Evolutionary conservation across 805 yeast genomes (phyloP), one percentile per base, ranked within the genome.

Genomic region (Saccharomyces paradoxus): DNA sequence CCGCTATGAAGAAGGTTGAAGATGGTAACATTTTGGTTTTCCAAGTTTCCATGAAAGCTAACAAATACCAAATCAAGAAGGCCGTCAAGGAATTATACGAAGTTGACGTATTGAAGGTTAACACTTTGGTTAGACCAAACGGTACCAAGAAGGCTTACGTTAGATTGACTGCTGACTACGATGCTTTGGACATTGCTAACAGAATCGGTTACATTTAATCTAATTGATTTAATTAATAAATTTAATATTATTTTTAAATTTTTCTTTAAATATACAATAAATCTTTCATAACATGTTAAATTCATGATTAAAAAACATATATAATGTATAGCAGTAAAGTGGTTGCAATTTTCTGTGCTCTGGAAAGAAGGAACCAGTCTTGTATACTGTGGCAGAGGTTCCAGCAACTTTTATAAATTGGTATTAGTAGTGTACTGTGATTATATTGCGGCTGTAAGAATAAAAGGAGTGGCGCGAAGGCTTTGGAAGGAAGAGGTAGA

Each of bases 131-230:
- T 74, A 89, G 96, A 82, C 97, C 99, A 77, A 91, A 94, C 80
- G 99, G 99, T 79, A 87, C 97, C 82, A 94, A 94, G 89, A 94
- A 94, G 86, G 99, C 99, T 76, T 94, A 87, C 85, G 92, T 94
- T 76, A 89, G 96, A 83, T 87, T 94, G 77, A 89, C 98, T 74
- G 92, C 96, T 77, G 99, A 94, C 80, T 87, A 85, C 84, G 99
- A 94, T 81, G 98, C 98, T 78, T 87, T 94, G 77, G 99, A 94
- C 78, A 90, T 94, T 78, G 99, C 99, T 77, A 91, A 91, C 96
- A 89, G 94, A 82, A 94, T 92, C 76, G 99, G 99, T 81, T 91
- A 90, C 95, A 86, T 92, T 79, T 92, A 83, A 87, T 69, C 66
- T 56, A 56, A 54, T 58, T 48, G 52, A 50, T 49, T 51, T 51